Percentiles rank a stretch among this genome's conserved stretches.
phyloP scores from a whole-genome alignment of 441 rosid species.

The Bruguiera hainesii region DNA sequence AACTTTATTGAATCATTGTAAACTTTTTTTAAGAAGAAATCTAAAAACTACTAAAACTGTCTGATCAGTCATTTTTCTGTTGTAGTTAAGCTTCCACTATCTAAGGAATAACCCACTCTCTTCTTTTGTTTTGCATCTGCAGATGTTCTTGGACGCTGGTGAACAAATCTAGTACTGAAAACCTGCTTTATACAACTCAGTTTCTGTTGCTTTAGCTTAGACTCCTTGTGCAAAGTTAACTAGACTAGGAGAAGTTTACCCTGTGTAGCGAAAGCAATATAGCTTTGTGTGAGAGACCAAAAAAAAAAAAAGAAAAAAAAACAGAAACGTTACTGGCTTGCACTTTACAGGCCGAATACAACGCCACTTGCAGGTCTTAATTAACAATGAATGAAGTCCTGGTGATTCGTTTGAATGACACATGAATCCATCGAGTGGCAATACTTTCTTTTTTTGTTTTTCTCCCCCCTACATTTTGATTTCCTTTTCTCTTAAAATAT shows the following conservation, averaged over 20 bases:
- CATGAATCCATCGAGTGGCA: neutral
- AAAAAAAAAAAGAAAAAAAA: neutral
- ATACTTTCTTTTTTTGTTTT: neutral
- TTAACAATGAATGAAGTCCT: neutral
- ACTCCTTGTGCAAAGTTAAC: constrained; percentile 15
- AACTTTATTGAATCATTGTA: neutral
- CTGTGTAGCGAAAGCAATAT: constrained; percentile 11
- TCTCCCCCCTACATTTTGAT: no score
- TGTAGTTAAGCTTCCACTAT: neutral
- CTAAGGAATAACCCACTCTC: neutral
- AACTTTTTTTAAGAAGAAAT: neutral
- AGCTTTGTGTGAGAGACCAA: constrained; percentile 7
- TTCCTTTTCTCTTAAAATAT: neutral
- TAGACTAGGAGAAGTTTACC: constrained; percentile 9
- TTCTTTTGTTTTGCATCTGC: constrained; percentile 21
- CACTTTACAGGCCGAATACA: neutral
- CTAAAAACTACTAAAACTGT: neutral
- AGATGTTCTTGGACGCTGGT: constrained; percentile 20
- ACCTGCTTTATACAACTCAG: neutral
- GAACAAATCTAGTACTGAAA: constrained; percentile 5
- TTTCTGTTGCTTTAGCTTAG: constrained; percentile 8
- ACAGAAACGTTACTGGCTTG: constrained; percentile 3
- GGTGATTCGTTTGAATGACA: neutral
- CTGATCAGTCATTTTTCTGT: neutral
- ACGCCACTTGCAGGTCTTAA: neutral